Percentiles rank a stretch among this genome's conserved stretches.
phyloP scores from a whole-genome alignment of 129 eudicot species.

The Centella asiatica region DNA sequence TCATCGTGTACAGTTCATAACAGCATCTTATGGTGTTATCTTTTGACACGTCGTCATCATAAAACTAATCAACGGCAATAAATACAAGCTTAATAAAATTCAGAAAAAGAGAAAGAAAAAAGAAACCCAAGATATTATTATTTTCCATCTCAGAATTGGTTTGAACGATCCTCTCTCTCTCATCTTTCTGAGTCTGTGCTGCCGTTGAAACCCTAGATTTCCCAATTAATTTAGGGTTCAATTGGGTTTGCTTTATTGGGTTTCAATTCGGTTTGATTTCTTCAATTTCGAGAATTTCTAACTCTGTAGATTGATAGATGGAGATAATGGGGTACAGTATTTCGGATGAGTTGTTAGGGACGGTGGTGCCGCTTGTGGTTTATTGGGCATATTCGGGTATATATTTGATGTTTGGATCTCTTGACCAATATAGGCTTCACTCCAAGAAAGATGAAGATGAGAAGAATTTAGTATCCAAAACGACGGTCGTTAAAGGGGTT shows the following conservation, averaged over 20 bases:
- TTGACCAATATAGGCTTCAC: conserved; percentile 64
- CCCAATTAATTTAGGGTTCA: not conserved
- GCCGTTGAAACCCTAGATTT: conserved; percentile 10
- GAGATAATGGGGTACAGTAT: conserved; percentile 31
- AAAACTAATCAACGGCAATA: not conserved
- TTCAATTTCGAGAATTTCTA: not conserved
- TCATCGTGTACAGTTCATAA: too few species aligned
- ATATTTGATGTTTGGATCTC: conserved; percentile 48
- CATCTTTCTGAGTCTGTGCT: not conserved
- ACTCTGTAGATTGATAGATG: not conserved
- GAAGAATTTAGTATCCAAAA: conserved; percentile 64
- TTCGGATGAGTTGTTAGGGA: conserved; percentile 79
- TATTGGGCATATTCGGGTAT: conserved; percentile 80
- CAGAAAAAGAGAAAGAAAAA: not conserved
- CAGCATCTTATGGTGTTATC: too few species aligned
- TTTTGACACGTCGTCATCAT: not conserved
- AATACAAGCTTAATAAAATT: not conserved
- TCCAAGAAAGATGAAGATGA: conserved; percentile 60
- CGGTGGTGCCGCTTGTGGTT: conserved; percentile 63
- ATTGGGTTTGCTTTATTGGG: not conserved
- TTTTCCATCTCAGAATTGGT: not conserved
- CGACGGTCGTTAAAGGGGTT: conserved; percentile 59
- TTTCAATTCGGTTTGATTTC: not conserved
- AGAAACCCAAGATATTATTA: not conserved
- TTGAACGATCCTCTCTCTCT: conserved; percentile 14